Percentiles rank a stretch among this genome's conserved stretches.
phyloP scores from a whole-genome alignment of 2,329 filamentous ascomycete species.

The Zymoseptoria crescenta region DNA sequence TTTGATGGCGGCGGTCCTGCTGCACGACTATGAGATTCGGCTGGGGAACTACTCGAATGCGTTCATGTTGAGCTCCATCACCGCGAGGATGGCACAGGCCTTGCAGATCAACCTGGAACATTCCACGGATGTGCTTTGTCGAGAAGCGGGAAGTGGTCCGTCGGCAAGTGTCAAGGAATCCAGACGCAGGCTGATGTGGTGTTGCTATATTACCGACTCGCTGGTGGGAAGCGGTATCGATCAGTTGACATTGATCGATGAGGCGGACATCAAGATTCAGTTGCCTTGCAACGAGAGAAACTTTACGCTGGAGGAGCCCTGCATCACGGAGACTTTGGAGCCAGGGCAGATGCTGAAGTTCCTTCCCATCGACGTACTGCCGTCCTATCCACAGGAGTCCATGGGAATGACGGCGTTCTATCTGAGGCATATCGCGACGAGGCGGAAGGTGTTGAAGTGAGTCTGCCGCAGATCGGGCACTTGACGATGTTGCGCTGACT shows the following conservation, averaged over 20 bases:
- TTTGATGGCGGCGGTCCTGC: conserved; percentile 18
- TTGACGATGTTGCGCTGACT: not conserved
- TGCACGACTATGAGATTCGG: conserved; percentile 21
- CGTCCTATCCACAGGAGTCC: conserved; percentile 18
- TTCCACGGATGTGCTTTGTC: conserved; percentile 18
- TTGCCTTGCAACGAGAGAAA: conserved; percentile 20
- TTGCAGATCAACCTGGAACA: conserved; percentile 22
- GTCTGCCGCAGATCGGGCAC: not conserved
- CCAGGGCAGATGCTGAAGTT: conserved; percentile 17
- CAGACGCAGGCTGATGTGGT: conserved; percentile 21
- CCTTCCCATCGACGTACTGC: conserved; percentile 14
- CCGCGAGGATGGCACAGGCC: conserved; percentile 20
- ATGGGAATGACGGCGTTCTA: conserved; percentile 22
- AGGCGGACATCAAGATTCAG: conserved; percentile 21
- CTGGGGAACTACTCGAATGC: conserved; percentile 20
- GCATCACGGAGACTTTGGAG: conserved; percentile 20
- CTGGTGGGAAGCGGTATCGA: conserved; percentile 20
- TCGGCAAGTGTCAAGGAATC: conserved; percentile 21
- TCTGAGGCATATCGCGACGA: conserved; percentile 17
- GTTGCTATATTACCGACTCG: conserved; percentile 20
- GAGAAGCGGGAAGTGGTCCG: conserved; percentile 14
- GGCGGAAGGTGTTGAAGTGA: conserved; percentile 17
- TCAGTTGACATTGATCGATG: conserved; percentile 19
- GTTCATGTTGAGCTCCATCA: conserved; percentile 21
- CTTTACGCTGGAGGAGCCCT: conserved; percentile 19